These are phyloP conservation scores for Metarhizium anisopliae DNA, from an alignment of 2,329 filamentous ascomycete genomes.

Conservation along the genomic window DNA sequence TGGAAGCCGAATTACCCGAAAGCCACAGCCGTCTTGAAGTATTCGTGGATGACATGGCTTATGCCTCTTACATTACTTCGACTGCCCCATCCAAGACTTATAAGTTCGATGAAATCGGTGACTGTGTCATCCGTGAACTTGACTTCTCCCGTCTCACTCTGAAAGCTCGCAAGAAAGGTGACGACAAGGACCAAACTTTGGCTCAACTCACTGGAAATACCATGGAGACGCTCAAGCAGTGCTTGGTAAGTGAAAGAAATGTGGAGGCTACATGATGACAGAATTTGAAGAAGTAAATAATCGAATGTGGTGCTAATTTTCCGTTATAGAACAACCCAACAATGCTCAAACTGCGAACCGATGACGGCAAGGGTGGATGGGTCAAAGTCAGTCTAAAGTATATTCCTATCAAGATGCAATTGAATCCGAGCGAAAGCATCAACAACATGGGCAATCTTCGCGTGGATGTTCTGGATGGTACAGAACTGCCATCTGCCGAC, in stretches of 20 bases:
- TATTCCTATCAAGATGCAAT: constrained; percentile 84
- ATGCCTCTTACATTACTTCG: constrained; percentile 77
- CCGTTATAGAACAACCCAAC: constrained; percentile 72
- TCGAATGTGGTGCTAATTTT: neutral
- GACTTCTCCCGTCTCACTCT: constrained; percentile 92
- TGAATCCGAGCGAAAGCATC: constrained; percentile 93
- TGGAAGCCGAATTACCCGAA: constrained; percentile 78
- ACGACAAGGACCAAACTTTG: constrained; percentile 68
- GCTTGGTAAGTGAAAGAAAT: constrained; percentile 50
- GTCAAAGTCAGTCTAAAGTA: constrained; percentile 92
- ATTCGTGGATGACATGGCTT: constrained; percentile 89
- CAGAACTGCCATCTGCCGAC: constrained; percentile 85
- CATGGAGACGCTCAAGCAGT: constrained; percentile 77
- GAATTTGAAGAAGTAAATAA: neutral
- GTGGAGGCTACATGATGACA: neutral
- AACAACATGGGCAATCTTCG: constrained; percentile 97
- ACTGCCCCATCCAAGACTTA: constrained; percentile 60
- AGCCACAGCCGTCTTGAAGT: constrained; percentile 74
- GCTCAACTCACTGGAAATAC: constrained; percentile 81
- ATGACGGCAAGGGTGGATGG: constrained; percentile 66
- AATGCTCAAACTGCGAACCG: constrained; percentile 67
- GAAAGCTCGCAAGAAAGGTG: constrained; percentile 71
- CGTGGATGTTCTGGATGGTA: constrained; percentile 83
- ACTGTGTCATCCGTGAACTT: constrained; percentile 93
- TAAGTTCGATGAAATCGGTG: constrained; percentile 85